Conservation (phyloP, 495 filamentous ascomycete species). For the Penicillium ucsense region DNA sequence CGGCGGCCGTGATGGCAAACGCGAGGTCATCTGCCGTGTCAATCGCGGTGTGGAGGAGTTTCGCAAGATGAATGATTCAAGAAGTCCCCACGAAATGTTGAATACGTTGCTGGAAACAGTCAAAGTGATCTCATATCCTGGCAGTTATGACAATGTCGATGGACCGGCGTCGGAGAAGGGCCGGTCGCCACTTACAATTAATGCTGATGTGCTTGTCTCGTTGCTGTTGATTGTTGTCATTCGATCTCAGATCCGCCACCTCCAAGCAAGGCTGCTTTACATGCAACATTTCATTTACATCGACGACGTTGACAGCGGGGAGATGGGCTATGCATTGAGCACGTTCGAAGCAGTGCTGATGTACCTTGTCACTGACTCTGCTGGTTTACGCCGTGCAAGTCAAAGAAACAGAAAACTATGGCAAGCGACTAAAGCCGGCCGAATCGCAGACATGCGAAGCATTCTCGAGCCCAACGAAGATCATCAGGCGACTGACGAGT, state of each 20-base stretch:
- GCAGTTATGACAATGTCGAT: slow-evolving; percentile 27
- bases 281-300: slow-evolving; percentile 96
- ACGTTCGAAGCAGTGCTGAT: slow-evolving; percentile 93
- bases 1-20: slow-evolving; percentile 58
- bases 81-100: slow-evolving; percentile 91
- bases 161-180: slow-evolving; percentile 46
- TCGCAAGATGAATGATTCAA: slow-evolving; percentile 71
- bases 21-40: slow-evolving; percentile 61
- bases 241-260: slow-evolving; percentile 75
- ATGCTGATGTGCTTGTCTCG: slow-evolving; percentile 92
- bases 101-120: slow-evolving; percentile 78
- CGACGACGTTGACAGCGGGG: slow-evolving; percentile 93
- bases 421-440: slow-evolving; percentile 71
- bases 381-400: slow-evolving; percentile 72
- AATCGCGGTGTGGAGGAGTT: slow-evolving; percentile 79
- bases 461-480: slow-evolving; percentile 64
- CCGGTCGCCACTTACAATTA: slow-evolving; percentile 63
- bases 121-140: slow-evolving; percentile 61
- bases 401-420: slow-evolving; percentile 77
- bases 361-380: slow-evolving; percentile 78
- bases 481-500: slow-evolving; percentile 34
- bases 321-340: slow-evolving; percentile 93
- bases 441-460: slow-evolving; percentile 61
- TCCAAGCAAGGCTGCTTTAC: slow-evolving; percentile 80
- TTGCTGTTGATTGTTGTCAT: slow-evolving; percentile 89